Evolutionary conservation across 2,329 filamentous ascomycete genomes (phyloP), one percentile per base, ranked within the genome.

Genomic region (Thyridium curvatum): DNA sequence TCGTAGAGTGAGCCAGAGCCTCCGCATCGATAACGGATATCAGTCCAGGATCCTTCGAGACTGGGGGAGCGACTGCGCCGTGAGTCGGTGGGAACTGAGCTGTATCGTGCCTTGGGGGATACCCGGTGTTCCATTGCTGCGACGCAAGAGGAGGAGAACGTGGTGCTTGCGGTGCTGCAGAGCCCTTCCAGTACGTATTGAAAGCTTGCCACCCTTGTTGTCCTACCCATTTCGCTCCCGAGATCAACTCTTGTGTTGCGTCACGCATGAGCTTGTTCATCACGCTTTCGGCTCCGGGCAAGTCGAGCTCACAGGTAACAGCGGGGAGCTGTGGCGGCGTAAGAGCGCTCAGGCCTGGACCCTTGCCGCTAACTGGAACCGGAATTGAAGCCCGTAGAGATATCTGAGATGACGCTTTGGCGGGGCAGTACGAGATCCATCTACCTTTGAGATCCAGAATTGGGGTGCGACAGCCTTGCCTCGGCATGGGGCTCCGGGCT

Each of bases 341-440:
- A 43, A 83, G 68, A 28, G 80, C 76, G 17, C 70, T 60, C 41
- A 78, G 46, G 46, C 82, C 65, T 38, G 80, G 68, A 49, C 74
- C 62, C 60, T 78, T 66, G 50, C 74, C 64, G 54, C 73, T 54
- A 41, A 71, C 61, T 0, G 74, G 68, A 9, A 83, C 69, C 1
- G 77, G 72, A 13, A 83, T 65, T n/a, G 69, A 66, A 7, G 84
- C 86, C 45, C 84, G 77, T 15, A 89, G 64, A 2, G 84, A 77
- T 32, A 82, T 77, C 42, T 83, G 77, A 4, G 84, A 83, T 3
- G 84, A 83, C 3, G 82, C 78, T n/a, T 74, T 65, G 2, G 86
- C 78, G 9, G 85, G 86, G 37, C 84, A 84, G 47, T 88, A 84
- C 3, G 86, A 84, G 14, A 94, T 68, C 84, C 84, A 93, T 48